A percentile compares a stretch with the other conserved stretches of the same genome.
Evolutionary conservation across 2,329 filamentous ascomycete genomes (phyloP).

Genomic region (Ilyonectria destructans): DNA sequence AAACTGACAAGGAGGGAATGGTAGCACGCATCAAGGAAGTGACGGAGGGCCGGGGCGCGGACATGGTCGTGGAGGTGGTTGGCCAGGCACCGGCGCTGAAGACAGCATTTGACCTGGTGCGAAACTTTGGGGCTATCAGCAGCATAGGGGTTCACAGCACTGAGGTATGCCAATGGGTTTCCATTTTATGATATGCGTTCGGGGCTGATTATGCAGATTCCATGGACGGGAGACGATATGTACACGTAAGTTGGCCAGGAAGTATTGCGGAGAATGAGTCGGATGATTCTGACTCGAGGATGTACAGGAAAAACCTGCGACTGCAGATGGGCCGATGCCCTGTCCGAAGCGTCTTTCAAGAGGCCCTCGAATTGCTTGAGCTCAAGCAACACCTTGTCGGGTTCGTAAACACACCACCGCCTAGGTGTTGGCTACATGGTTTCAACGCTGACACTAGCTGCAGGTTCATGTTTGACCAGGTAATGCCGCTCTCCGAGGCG

Average conservation of each 20-base stretch:
- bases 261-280: slow-evolving; percentile 25
- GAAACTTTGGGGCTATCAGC: slow-evolving; percentile 82
- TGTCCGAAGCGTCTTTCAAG: slow-evolving; percentile 78
- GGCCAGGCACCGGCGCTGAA: slow-evolving; percentile 78
- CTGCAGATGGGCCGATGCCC: slow-evolving; percentile 85
- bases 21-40: slow-evolving; percentile 80
- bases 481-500: slow-evolving; percentile 79
- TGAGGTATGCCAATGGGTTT: slow-evolving; percentile 66
- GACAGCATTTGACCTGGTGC: slow-evolving; percentile 80
- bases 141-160: slow-evolving; percentile 85
- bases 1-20: slow-evolving; percentile 76
- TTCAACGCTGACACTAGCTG: slow-evolving; percentile 26
- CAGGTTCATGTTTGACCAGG: slow-evolving; percentile 84
- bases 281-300: slow-evolving; percentile 39
- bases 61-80: slow-evolving; percentile 87
- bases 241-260: slow-evolving; percentile 63
- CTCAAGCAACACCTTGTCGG: slow-evolving; percentile 77
- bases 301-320: slow-evolving; percentile 77
- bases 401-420: slow-evolving; percentile 61
- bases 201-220: slow-evolving; percentile 66
- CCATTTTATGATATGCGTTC: neutral
- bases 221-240: slow-evolving; percentile 77
- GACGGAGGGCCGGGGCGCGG: slow-evolving; percentile 86
- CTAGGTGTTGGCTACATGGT: neutral
- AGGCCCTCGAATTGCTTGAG: slow-evolving; percentile 76